A percentile compares a stretch with the other conserved stretches of the same genome.
Evolutionary conservation across 208 protist genomes (phyloP).

Genomic region (Trypanosoma melophagium): DNA sequence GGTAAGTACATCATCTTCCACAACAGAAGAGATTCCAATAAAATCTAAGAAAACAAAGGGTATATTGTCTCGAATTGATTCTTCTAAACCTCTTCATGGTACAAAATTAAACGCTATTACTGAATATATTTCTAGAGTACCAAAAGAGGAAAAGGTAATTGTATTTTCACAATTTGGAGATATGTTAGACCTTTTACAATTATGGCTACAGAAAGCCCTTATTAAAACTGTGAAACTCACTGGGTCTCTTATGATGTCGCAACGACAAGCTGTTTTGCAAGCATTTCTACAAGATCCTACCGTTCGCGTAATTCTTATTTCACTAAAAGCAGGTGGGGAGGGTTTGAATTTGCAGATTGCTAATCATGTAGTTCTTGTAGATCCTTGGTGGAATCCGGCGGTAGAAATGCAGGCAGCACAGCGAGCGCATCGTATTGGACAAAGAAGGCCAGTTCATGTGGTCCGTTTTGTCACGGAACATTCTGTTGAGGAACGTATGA

Average conservation of each 20-base stretch:
- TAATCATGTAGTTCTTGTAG: conserved; percentile 98
- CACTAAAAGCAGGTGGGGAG: conserved; percentile 97
- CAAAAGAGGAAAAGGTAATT: conserved; percentile 89
- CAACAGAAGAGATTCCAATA: not conserved
- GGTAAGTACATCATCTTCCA: not conserved
- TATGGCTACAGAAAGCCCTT: conserved; percentile 64
- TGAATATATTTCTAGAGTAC: conserved; percentile 73
- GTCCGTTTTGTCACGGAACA: conserved; percentile 95
- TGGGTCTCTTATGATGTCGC: conserved; percentile 85
- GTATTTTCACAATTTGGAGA: conserved; percentile 96
- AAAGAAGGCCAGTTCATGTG: conserved; percentile 95
- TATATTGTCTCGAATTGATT: conserved; percentile 76
- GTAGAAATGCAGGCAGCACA: conserved; percentile 98
- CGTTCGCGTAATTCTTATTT: conserved; percentile 96
- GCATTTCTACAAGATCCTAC: conserved; percentile 80
- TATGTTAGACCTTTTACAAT: conserved; percentile 95
- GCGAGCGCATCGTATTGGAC: conserved; percentile 98
- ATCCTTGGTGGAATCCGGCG: conserved; percentile 98
- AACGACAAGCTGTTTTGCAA: conserved; percentile 80
- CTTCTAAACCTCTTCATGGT: conserved; percentile 72
- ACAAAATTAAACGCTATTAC: conserved; percentile 91
- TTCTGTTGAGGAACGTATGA: conserved; percentile 91
- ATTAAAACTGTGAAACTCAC: conserved; percentile 89
- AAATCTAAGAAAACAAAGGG: conserved; percentile 24
- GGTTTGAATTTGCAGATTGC: conserved; percentile 98